Conservation (phyloP, 805 yeast species). For the Myxozyma nipponensis region DNA sequence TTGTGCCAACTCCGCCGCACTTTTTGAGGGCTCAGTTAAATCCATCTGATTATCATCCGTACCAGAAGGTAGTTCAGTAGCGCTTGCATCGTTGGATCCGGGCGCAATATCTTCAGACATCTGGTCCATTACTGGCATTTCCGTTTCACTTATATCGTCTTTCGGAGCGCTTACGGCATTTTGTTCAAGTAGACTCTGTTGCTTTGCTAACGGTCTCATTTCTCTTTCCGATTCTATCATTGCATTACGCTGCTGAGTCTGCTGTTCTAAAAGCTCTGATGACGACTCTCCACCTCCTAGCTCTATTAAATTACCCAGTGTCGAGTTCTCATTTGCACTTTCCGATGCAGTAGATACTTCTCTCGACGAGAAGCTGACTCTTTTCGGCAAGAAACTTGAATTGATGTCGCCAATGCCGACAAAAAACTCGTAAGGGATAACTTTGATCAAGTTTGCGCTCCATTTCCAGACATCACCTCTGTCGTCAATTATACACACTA, state of each 20-base stretch:
- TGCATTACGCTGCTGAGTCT: conserved; percentile 61
- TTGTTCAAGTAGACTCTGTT: conserved; percentile 68
- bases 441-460: conserved; percentile 87
- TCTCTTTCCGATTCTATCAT: conserved; percentile 74
- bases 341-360: conserved; percentile 10
- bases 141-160: too few relatives aligned
- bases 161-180: too few relatives aligned
- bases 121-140: too few relatives aligned
- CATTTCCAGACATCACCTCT: conserved; percentile 99
- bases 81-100: too few relatives aligned
- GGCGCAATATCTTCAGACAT: too few relatives aligned
- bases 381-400: conserved; percentile 84
- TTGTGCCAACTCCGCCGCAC: background rate
- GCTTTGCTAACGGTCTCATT: conserved; percentile 78
- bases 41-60: too few relatives aligned
- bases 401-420: conserved; percentile 98
- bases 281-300: conserved; percentile 45
- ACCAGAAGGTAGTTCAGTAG: too few relatives aligned
- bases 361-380: conserved; percentile 32
- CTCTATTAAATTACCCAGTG: conserved; percentile 25
- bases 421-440: conserved; percentile 91
- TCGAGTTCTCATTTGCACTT: background rate
- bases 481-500: conserved; percentile 96
- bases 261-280: conserved; percentile 48
- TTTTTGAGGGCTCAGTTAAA: background rate